These are phyloP conservation scores for Craterostigma plantagineum DNA, from an alignment of 257 asterid genomes.

Conservation along the genomic window DNA sequence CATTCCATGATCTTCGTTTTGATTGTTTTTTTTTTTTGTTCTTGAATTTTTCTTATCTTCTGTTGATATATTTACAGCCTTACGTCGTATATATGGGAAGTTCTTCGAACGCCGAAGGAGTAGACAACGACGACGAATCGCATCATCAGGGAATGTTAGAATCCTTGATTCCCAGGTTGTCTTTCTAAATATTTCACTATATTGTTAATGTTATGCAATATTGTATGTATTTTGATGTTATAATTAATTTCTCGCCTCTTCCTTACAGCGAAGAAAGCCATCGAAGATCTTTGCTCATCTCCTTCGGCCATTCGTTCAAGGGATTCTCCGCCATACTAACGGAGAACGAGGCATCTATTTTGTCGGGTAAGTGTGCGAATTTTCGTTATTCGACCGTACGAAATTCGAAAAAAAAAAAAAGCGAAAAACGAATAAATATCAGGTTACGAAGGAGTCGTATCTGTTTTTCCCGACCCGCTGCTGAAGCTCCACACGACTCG, in stretches of 20 bases:
- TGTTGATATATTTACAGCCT: slow-evolving; percentile 20
- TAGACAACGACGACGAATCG: slow-evolving; percentile 8
- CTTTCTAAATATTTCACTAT: not conserved
- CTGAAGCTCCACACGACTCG: slow-evolving; percentile 68
- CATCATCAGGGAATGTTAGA: slow-evolving; percentile 31
- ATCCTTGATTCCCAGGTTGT: slow-evolving; percentile 45
- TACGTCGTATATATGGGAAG: slow-evolving; percentile 69
- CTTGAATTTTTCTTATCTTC: too few relatives aligned
- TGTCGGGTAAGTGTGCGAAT: slow-evolving; percentile 24
- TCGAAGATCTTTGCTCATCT: slow-evolving; percentile 17
- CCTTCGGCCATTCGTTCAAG: slow-evolving; percentile 39
- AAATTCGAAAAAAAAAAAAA: too few relatives aligned
- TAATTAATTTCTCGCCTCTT: not conserved
- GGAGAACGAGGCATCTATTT: slow-evolving; percentile 34
- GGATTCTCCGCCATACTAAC: slow-evolving; percentile 66
- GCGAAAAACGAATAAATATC: too few relatives aligned
- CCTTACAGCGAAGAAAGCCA: slow-evolving; percentile 31
- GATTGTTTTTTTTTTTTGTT: too few relatives aligned
- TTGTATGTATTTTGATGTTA: not conserved
- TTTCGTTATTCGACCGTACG: not conserved
- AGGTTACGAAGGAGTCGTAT: slow-evolving; percentile 41
- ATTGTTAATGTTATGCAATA: too few relatives aligned
- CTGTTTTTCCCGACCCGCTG: slow-evolving; percentile 65
- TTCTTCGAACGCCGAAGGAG: slow-evolving; percentile 15
- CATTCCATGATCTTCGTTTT: too few relatives aligned